phyloP scores from a whole-genome alignment of 2,329 filamentous ascomycete species.

The Fusarium oxysporum region DNA sequence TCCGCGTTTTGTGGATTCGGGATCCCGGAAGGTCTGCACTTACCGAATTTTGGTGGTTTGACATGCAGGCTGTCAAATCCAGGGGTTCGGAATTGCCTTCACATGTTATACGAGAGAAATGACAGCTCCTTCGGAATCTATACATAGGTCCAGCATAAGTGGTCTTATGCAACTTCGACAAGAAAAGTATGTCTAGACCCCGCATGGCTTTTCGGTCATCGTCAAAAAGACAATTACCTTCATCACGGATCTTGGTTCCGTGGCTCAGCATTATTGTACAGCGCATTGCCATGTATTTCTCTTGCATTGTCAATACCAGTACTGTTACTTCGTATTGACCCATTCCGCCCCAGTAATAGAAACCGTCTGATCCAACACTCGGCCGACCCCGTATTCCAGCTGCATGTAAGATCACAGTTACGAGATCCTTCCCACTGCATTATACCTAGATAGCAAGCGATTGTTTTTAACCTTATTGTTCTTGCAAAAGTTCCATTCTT shows the following conservation, averaged over 20 bases:
- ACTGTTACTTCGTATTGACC: rapidly evolving
- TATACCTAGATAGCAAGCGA: neutral
- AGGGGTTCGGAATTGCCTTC: neutral
- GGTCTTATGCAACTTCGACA: neutral
- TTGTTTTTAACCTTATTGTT: neutral
- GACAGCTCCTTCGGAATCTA: neutral
- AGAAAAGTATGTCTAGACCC: neutral
- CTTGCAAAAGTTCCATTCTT: neutral
- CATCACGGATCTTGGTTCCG: rapidly evolving
- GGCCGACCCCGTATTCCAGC: neutral
- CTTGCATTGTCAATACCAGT: neutral
- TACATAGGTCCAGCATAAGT: neutral
- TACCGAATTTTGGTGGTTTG: neutral
- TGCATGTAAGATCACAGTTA: neutral
- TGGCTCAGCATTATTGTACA: neutral
- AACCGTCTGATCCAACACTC: neutral
- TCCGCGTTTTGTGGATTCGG: neutral
- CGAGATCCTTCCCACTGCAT: neutral
- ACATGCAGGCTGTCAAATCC: neutral
- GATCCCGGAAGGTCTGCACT: neutral
- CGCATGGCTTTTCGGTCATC: neutral
- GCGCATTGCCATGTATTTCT: neutral
- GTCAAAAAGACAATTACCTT: rapidly evolving
- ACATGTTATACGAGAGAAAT: neutral
- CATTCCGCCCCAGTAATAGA: rapidly evolving